phyloP scores from a whole-genome alignment of 73 alveolate genomes.

The Urostyla sp. region DNA sequence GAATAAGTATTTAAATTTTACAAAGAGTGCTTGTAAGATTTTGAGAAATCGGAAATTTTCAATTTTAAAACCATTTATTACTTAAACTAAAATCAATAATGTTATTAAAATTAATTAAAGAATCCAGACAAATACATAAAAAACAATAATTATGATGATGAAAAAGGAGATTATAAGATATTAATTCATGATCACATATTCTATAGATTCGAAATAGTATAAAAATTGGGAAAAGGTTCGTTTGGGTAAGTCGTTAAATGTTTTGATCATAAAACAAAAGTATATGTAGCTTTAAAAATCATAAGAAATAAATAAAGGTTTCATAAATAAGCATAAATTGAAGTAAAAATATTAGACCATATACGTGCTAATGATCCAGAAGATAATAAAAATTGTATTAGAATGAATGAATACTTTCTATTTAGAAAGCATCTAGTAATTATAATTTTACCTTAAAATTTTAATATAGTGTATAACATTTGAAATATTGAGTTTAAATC shows the following conservation, averaged over 20 bases:
- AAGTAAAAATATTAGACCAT: slow-evolving; percentile 67
- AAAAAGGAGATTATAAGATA: slow-evolving; percentile 84
- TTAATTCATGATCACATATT: slow-evolving; percentile 83
- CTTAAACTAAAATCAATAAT: neutral
- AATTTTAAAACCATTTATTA: neutral
- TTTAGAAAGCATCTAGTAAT: slow-evolving; percentile 65
- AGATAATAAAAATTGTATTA: slow-evolving; percentile 51
- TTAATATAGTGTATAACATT: slow-evolving; percentile 50
- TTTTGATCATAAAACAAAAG: slow-evolving; percentile 81
- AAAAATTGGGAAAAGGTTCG: slow-evolving; percentile 92
- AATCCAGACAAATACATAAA: neutral
- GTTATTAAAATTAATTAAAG: no score
- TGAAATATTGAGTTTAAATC: slow-evolving; percentile 70
- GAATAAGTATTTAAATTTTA: no score
- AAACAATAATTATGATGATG: slow-evolving; percentile 72
- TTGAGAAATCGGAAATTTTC: neutral
- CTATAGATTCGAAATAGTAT: slow-evolving; percentile 89
- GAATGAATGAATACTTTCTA: slow-evolving; percentile 60
- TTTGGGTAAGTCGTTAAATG: slow-evolving; percentile 92
- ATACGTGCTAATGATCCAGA: slow-evolving; percentile 46
- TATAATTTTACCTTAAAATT: neutral
- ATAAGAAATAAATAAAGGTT: slow-evolving; percentile 79
- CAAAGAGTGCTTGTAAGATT: neutral
- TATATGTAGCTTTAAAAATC: slow-evolving; percentile 86
- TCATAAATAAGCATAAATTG: slow-evolving; percentile 83